A percentile compares a stretch with the other conserved stretches of the same genome.
Evolutionary conservation across 2,329 filamentous ascomycete species (phyloP).

Genomic region (Aureobasidium sp.): DNA sequence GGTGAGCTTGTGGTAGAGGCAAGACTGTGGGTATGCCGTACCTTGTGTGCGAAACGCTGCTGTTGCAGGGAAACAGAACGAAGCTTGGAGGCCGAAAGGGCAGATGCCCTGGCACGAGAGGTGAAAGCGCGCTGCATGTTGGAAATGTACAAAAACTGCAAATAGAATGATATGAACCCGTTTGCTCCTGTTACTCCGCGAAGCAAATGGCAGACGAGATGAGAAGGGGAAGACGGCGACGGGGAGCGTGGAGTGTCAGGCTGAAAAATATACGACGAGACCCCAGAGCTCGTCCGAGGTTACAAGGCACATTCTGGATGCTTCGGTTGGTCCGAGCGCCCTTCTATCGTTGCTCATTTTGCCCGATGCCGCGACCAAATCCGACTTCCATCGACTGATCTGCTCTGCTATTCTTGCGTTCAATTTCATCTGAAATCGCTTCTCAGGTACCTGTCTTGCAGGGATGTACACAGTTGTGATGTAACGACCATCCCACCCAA

Average conservation of each 20-base stretch:
- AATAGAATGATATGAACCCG: not conserved
- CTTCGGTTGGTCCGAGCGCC: conserved; percentile 5
- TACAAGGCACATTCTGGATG: not conserved
- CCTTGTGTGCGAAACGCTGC: conserved; percentile 96
- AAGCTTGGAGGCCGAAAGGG: conserved; percentile 55
- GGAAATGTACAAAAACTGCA: conserved; percentile 5
- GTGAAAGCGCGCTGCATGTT: conserved; percentile 91
- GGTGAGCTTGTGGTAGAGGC: conserved; percentile 19
- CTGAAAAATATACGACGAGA: conserved; percentile 8
- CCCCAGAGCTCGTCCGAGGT: conserved; percentile 1
- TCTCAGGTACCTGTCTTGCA: not conserved
- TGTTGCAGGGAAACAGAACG: conserved; percentile 60
- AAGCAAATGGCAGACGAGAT: conserved; percentile 11
- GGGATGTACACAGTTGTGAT: not conserved
- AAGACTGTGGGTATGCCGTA: conserved; percentile 34
- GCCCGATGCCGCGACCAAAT: not conserved
- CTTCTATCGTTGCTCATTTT: not conserved
- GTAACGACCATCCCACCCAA: not conserved
- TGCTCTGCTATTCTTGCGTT: not conserved
- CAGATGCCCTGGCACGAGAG: conserved; percentile 69
- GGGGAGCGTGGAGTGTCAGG: not conserved
- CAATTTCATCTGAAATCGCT: not conserved
- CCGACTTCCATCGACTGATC: not conserved
- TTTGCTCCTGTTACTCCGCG: conserved; percentile 11
- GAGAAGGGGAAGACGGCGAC: not conserved